Conservation (phyloP, 2,329 filamentous ascomycete species). For the Epichloe sp. region DNA sequence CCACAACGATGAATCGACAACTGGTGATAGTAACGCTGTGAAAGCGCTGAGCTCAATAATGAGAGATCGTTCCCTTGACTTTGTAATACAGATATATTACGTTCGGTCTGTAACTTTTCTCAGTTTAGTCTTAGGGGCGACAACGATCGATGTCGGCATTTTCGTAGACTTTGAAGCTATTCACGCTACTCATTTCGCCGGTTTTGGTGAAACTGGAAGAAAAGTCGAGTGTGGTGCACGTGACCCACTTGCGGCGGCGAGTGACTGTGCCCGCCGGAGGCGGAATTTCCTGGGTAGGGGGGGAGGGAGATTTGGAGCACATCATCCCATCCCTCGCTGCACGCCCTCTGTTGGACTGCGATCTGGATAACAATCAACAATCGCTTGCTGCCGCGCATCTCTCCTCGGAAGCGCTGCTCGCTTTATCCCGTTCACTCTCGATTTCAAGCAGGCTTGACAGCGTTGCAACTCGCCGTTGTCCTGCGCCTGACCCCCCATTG, state of each 20-base stretch:
- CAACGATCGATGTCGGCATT: too few relatives aligned
- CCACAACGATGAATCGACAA: too few relatives aligned
- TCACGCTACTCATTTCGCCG: not conserved
- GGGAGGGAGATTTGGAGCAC: not conserved
- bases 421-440: not conserved
- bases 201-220: not conserved
- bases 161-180: not conserved
- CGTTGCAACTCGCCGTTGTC: not conserved
- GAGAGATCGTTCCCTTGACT: too few relatives aligned
- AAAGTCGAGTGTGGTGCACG: not conserved
- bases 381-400: not conserved
- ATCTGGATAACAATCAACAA: not conserved
- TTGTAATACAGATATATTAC: too few relatives aligned
- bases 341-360: not conserved
- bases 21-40: too few relatives aligned
- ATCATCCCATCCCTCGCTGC: not conserved
- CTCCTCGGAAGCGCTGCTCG: constrained; percentile 8
- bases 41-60: too few relatives aligned
- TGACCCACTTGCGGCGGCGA: not conserved
- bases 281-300: not conserved
- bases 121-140: too few relatives aligned
- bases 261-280: not conserved
- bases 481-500: constrained; percentile 4
- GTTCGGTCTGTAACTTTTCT: too few relatives aligned
- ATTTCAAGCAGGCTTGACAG: not conserved